These are phyloP conservation scores for Salmacisia buchloeana DNA, from an alignment of 1,284 basidiomycete genomes.

Conservation along the genomic window DNA sequence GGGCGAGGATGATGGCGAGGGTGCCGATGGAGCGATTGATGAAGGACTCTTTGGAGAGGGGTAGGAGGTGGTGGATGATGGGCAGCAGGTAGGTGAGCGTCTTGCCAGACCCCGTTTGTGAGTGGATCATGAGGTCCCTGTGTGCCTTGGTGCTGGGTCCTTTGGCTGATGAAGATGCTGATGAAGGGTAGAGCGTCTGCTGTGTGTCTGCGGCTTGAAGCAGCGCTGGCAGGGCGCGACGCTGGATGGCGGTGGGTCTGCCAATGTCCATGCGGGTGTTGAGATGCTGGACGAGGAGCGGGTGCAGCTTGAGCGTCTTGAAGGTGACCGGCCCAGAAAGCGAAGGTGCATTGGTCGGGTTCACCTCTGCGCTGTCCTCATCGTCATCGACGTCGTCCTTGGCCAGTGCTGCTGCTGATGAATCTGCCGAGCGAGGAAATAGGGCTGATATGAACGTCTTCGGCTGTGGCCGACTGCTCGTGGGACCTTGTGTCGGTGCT, in stretches of 20 bases:
- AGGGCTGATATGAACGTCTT: slow-evolving; percentile 20
- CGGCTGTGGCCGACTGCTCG: slow-evolving; percentile 6
- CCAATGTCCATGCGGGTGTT: slow-evolving; percentile 39
- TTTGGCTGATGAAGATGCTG: slow-evolving; percentile 29
- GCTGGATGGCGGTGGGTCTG: slow-evolving; percentile 81
- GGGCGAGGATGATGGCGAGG: slow-evolving; percentile 86
- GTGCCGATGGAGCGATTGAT: slow-evolving; percentile 75
- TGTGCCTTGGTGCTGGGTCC: neutral
- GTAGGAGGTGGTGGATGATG: slow-evolving; percentile 87
- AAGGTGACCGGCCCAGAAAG: slow-evolving; percentile 51
- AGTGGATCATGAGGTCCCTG: slow-evolving; percentile 90
- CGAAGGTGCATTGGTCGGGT: slow-evolving; percentile 44
- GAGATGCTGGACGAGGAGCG: slow-evolving; percentile 74
- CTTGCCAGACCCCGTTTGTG: slow-evolving; percentile 97
- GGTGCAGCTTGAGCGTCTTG: slow-evolving; percentile 65
- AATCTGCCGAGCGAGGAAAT: slow-evolving; percentile 14
- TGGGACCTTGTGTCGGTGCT: too few species aligned
- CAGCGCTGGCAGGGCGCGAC: slow-evolving; percentile 70
- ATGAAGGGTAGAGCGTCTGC: slow-evolving; percentile 42
- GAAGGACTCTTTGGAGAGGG: slow-evolving; percentile 67
- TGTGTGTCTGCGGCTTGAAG: slow-evolving; percentile 54
- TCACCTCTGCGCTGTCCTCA: slow-evolving; percentile 19
- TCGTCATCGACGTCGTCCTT: slow-evolving; percentile 13
- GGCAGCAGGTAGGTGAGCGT: slow-evolving; percentile 91
- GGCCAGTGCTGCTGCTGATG: slow-evolving; percentile 13